A percentile compares a stretch with the other conserved stretches of the same genome.
These are phyloP conservation scores for Boletus subcaerulescens DNA, from an alignment of 768 basidiomycete genomes.

Conservation along the genomic window DNA sequence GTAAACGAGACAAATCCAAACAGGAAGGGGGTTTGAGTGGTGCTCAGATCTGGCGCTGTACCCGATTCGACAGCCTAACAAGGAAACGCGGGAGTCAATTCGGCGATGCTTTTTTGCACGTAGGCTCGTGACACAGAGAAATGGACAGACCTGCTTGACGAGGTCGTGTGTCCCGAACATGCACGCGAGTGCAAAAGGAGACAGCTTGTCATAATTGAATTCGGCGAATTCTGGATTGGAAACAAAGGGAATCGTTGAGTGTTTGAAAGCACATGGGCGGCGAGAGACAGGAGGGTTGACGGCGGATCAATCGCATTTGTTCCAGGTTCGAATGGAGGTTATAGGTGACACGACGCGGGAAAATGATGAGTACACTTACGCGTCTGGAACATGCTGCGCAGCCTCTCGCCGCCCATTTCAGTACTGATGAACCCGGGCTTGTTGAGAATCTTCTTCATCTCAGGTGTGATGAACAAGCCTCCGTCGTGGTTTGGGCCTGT, in stretches of 20 bases:
- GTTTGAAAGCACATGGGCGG: background rate
- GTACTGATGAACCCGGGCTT: constrained; percentile 25
- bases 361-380: constrained; percentile 14
- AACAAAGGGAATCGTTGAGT: background rate
- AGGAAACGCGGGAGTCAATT: background rate
- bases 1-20: constrained; percentile 42
- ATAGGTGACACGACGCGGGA: background rate
- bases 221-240: constrained; percentile 15
- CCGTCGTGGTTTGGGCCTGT: constrained; percentile 18
- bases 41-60: constrained; percentile 35
- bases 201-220: constrained; percentile 18
- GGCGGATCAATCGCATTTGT: background rate
- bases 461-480: constrained; percentile 23
- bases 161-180: constrained; percentile 19
- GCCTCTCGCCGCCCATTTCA: constrained; percentile 22
- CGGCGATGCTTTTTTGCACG: background rate
- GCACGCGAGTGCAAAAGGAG: constrained; percentile 25
- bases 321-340: background rate
- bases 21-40: constrained; percentile 42
- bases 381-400: constrained; percentile 30
- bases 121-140: background rate
- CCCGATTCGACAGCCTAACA: constrained; percentile 26
- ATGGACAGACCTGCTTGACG: constrained; percentile 21
- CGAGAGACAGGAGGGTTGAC: background rate
- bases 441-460: constrained; percentile 27